These are phyloP conservation scores for Pythium dissotocum DNA, from an alignment of 352 stramenopile genomes.

Conservation along the genomic window DNA sequence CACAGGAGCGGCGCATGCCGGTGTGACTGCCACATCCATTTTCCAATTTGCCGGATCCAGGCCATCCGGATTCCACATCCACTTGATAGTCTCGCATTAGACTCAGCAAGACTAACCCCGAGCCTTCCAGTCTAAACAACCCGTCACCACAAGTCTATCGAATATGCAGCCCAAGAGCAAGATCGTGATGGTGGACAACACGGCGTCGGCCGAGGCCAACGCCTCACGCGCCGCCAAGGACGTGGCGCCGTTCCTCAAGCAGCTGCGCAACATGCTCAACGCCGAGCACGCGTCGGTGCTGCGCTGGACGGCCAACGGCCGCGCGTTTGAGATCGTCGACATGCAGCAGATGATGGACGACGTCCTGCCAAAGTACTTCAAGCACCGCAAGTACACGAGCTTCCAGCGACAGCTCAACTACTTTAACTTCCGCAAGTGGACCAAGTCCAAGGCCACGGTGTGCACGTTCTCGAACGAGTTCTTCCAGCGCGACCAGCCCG, in stretches of 20 bases:
- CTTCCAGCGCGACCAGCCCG: conserved; percentile 62
- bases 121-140: too few species aligned
- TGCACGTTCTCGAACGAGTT: conserved; percentile 78
- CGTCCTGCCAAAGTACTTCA: conserved; percentile 84
- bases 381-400: conserved; percentile 86
- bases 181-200: not conserved
- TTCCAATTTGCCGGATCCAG: not conserved
- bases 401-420: conserved; percentile 94
- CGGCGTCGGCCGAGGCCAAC: not conserved
- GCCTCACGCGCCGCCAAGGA: conserved; percentile 8
- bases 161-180: not conserved
- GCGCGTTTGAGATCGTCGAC: conserved; percentile 37
- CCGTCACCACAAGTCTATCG: too few species aligned
- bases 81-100: too few species aligned
- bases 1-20: not conserved
- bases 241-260: conserved; percentile 52
- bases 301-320: conserved; percentile 30
- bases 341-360: conserved; percentile 33
- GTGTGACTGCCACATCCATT: not conserved
- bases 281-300: conserved; percentile 36
- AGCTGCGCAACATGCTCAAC: conserved; percentile 54
- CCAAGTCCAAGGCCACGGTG: conserved; percentile 73
- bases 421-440: conserved; percentile 92
- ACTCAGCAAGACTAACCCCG: too few species aligned
- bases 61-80: too few species aligned